Conservation (phyloP, 352 stramenopile species). For the Pythium aristosporum region DNA sequence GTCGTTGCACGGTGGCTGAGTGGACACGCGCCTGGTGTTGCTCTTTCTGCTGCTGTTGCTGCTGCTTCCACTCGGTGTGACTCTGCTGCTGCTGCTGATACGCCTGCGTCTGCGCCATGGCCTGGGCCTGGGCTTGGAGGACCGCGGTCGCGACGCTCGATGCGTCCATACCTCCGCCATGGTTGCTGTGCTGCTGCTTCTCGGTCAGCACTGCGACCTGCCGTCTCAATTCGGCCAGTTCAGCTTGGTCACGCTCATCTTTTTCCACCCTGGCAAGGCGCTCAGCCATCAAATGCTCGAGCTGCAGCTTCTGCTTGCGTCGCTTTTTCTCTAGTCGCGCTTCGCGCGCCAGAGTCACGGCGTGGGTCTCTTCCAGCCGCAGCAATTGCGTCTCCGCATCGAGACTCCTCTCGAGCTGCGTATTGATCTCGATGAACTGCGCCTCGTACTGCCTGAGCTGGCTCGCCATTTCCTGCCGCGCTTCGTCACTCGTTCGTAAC, state of each 20-base stretch:
- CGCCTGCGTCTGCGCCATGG: slow-evolving; percentile 9
- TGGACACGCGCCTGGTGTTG: slow-evolving; percentile 10
- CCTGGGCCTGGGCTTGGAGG: slow-evolving; percentile 21
- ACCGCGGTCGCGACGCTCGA: slow-evolving; percentile 17
- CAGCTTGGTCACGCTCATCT: slow-evolving; percentile 27
- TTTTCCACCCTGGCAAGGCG: slow-evolving; percentile 14
- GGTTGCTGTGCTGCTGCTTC: slow-evolving; percentile 25
- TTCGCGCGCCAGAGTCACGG: slow-evolving; percentile 10
- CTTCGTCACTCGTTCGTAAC: background rate
- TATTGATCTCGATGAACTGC: slow-evolving; percentile 23
- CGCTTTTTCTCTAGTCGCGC: slow-evolving; percentile 31
- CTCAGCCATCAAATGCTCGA: slow-evolving; percentile 28
- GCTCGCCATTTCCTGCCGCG: background rate
- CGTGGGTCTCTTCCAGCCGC: slow-evolving; percentile 21
- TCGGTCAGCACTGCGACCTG: slow-evolving; percentile 36
- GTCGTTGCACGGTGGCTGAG: slow-evolving; percentile 12
- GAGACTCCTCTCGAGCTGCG: slow-evolving; percentile 27
- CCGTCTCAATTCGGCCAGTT: slow-evolving; percentile 29
- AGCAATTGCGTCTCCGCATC: slow-evolving; percentile 26
- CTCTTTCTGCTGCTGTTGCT: slow-evolving; percentile 15
- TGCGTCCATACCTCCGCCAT: slow-evolving; percentile 5
- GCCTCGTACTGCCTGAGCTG: slow-evolving; percentile 16
- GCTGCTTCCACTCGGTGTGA: slow-evolving; percentile 14
- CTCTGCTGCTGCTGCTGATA: slow-evolving; percentile 5
- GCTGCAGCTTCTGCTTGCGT: slow-evolving; percentile 34